A percentile compares a stretch with the other conserved stretches of the same genome.
These are phyloP conservation scores for Capillidium rhysosporum DNA, from an alignment of 371 early-diverging fungal species.

Conservation along the genomic window DNA sequence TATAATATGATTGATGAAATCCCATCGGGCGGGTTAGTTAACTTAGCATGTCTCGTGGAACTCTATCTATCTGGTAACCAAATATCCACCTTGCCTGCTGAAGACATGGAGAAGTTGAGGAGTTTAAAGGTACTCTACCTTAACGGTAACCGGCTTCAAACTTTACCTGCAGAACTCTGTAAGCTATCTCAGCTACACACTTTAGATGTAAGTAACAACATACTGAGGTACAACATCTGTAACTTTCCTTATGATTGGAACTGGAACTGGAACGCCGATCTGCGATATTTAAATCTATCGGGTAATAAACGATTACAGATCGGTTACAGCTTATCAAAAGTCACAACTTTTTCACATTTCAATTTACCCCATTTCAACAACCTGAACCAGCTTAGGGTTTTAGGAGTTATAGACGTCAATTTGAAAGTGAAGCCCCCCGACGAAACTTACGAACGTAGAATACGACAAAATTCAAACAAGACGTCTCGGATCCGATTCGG, in stretches of 20 bases:
- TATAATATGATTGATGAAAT: constrained; percentile 72
- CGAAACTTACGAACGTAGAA: constrained; percentile 55
- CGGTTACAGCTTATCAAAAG: constrained; percentile 33
- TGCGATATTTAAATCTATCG: constrained; percentile 75
- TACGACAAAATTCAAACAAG: constrained; percentile 63
- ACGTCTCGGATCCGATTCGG: constrained; percentile 68
- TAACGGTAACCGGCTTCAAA: constrained; percentile 77
- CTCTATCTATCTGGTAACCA: constrained; percentile 75
- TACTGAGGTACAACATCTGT: constrained; percentile 75
- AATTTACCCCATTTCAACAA: constrained; percentile 58
- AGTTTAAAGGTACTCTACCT: constrained; percentile 50
- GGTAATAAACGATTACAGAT: constrained; percentile 81
- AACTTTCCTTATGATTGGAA: constrained; percentile 96
- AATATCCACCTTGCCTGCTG: constrained; percentile 60
- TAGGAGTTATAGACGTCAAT: constrained; percentile 80
- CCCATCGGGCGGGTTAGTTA: constrained; percentile 23
- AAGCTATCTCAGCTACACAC: constrained; percentile 51
- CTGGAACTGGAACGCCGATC: constrained; percentile 83
- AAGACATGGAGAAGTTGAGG: constrained; percentile 58
- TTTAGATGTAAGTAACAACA: constrained; percentile 73
- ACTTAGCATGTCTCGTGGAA: constrained; percentile 34
- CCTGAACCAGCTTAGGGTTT: constrained; percentile 44
- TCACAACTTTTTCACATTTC: constrained; percentile 16
- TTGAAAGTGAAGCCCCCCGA: constrained; percentile 64
- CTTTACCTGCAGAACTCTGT: constrained; percentile 79